Evolutionary conservation across 2,329 filamentous ascomycete genomes (phyloP).

Genomic region (Lasiodiplodia gonubiensis): DNA sequence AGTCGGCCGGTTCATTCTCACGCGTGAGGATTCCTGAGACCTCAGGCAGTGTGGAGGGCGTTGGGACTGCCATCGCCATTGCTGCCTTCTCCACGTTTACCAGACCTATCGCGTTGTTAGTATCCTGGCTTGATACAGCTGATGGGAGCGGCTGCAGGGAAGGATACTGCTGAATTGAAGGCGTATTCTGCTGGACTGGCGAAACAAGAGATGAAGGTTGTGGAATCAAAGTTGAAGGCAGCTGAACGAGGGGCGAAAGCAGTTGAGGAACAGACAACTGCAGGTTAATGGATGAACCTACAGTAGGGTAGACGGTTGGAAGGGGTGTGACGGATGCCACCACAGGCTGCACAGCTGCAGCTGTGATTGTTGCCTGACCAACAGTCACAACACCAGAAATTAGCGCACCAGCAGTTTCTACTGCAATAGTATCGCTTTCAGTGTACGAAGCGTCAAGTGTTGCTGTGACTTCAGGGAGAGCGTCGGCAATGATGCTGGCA

Average conservation of each 20-base stretch:
- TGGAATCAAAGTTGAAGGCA: background rate
- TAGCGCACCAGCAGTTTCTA: background rate
- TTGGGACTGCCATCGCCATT: background rate
- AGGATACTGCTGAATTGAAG: background rate
- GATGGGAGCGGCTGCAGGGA: background rate
- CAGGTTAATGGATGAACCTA: conserved; percentile 11
- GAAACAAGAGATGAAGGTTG: background rate
- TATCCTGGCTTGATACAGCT: background rate
- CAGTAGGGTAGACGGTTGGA: background rate
- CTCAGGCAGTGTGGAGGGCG: background rate
- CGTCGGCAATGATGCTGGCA: background rate
- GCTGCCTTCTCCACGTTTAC: background rate
- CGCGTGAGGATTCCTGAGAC: background rate
- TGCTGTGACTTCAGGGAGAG: background rate
- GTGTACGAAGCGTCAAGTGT: background rate
- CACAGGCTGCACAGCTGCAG: background rate
- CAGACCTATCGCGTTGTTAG: conserved; percentile 5
- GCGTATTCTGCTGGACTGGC: background rate
- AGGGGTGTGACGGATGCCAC: background rate
- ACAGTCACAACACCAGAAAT: background rate
- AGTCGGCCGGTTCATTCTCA: background rate
- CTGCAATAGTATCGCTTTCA: background rate
- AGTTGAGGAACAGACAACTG: background rate
- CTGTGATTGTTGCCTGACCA: background rate
- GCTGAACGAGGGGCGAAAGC: background rate